phyloP scores from a whole-genome alignment of 2,329 filamentous ascomycete genomes.

The Aplosporella prunicola region DNA sequence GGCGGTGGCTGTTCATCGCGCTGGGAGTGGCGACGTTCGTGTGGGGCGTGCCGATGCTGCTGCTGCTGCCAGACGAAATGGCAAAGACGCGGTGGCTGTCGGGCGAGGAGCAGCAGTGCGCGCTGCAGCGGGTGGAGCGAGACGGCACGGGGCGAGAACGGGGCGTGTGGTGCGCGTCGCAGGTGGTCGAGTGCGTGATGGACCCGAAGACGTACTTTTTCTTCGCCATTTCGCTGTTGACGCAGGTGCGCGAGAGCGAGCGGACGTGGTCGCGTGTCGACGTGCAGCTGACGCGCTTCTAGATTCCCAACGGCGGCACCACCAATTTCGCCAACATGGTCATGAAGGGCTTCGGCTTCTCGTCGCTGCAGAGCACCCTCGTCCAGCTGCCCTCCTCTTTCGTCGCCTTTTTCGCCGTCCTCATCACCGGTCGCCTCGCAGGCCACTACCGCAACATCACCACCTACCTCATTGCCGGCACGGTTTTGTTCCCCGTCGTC shows the following conservation, averaged over 20 bases:
- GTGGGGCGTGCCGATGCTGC: constrained; percentile 33
- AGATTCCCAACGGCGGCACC: constrained; percentile 13
- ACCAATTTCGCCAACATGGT: constrained; percentile 14
- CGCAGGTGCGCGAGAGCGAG: too few relatives aligned
- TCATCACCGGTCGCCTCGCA: constrained; percentile 3
- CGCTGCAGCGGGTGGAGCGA: constrained; percentile 16
- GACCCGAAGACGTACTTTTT: constrained; percentile 18
- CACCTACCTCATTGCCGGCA: constrained; percentile 4
- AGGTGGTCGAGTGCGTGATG: constrained; percentile 17
- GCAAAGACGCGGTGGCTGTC: constrained; percentile 9
- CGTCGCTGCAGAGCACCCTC: constrained; percentile 7
- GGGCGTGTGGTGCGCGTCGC: constrained; percentile 68
- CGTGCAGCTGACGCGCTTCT: neutral
- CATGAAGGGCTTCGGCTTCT: constrained; percentile 13
- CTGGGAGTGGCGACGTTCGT: constrained; percentile 36
- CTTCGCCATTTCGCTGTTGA: constrained; percentile 7
- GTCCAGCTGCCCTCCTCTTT: constrained; percentile 16
- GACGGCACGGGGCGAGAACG: constrained; percentile 50
- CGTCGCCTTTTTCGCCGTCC: constrained; percentile 14
- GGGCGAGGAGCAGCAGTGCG: constrained; percentile 16
- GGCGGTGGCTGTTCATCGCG: constrained; percentile 38
- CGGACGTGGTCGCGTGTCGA: neutral
- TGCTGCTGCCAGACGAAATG: constrained; percentile 36
- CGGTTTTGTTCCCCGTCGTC: constrained; percentile 3
- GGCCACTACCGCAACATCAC: constrained; percentile 2